These are phyloP conservation scores for Globisporangium paddicum DNA, from an alignment of 352 stramenopile genomes.

Conservation along the genomic window DNA sequence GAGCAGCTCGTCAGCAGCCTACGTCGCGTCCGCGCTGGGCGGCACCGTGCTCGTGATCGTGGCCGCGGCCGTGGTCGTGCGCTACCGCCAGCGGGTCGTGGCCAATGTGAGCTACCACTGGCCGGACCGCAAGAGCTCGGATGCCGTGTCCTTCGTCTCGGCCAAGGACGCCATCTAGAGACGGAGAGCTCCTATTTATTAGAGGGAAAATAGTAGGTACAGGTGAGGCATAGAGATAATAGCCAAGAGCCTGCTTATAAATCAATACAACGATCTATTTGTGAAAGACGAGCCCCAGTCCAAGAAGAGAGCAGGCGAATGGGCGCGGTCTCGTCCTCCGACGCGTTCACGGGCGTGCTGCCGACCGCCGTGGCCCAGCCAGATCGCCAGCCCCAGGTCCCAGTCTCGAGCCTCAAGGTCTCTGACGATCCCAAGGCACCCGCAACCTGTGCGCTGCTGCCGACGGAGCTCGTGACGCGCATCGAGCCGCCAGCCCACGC, in stretches of 20 bases:
- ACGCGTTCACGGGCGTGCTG: conserved; percentile 1
- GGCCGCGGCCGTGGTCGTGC: neutral
- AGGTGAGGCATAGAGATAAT: no score
- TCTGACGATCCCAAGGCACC: neutral
- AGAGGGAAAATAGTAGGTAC: no score
- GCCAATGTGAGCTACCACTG: conserved; percentile 14
- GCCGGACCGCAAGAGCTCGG: conserved; percentile 16
- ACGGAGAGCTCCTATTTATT: conserved; percentile 1
- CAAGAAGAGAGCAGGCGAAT: no score
- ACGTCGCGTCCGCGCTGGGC: conserved; percentile 9
- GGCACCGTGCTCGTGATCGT: conserved; percentile 8
- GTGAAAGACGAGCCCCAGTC: neutral
- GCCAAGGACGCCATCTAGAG: conserved; percentile 13
- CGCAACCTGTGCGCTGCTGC: no score
- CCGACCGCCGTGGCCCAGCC: neutral
- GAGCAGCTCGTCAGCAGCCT: conserved; percentile 6
- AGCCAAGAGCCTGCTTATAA: no score
- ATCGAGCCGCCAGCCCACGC: conserved; percentile 11
- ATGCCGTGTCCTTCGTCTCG: conserved; percentile 13
- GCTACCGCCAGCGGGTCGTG: conserved; percentile 9
- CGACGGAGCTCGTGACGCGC: neutral
- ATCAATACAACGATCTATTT: neutral
- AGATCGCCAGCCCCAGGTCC: neutral
- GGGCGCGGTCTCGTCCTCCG: neutral
- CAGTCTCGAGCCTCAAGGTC: neutral